These are phyloP conservation scores for Venturiaceae sp. DNA, from an alignment of 2,329 filamentous ascomycete genomes.

Conservation along the genomic window DNA sequence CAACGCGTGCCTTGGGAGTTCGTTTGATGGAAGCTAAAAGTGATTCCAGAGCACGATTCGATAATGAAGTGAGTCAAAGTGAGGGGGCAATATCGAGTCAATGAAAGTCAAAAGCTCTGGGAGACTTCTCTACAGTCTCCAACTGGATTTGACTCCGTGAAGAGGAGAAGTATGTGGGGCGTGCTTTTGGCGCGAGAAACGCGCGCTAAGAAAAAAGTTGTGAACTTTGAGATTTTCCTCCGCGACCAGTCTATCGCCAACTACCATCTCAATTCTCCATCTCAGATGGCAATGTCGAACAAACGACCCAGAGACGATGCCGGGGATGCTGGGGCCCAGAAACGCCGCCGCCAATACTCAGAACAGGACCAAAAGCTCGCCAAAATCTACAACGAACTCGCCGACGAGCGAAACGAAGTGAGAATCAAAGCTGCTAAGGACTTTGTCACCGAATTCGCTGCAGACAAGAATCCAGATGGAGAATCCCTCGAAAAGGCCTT, in stretches of 20 bases:
- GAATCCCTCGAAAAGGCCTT: constrained; percentile 29
- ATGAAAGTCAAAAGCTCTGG: too few species aligned
- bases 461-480: constrained; percentile 24
- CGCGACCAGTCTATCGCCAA: not conserved
- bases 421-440: constrained; percentile 35
- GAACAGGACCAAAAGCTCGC: constrained; percentile 32
- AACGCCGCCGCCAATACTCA: constrained; percentile 20
- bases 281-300: not conserved
- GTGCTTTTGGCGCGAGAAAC: not conserved
- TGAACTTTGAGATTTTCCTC: not conserved
- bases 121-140: too few species aligned
- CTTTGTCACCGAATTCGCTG: constrained; percentile 31
- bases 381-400: constrained; percentile 35
- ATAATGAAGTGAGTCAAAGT: too few species aligned
- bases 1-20: too few species aligned
- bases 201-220: not conserved
- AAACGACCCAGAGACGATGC: not conserved
- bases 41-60: too few species aligned
- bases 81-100: too few species aligned
- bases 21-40: too few species aligned
- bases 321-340: not conserved
- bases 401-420: constrained; percentile 33
- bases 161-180: too few species aligned
- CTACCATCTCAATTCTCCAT: not conserved
- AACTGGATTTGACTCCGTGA: too few species aligned